A percentile compares a stretch with the other conserved stretches of the same genome.
These are phyloP conservation scores for Beauveria sp. DNA, from an alignment of 2,329 filamentous ascomycete species.

Conservation along the genomic window DNA sequence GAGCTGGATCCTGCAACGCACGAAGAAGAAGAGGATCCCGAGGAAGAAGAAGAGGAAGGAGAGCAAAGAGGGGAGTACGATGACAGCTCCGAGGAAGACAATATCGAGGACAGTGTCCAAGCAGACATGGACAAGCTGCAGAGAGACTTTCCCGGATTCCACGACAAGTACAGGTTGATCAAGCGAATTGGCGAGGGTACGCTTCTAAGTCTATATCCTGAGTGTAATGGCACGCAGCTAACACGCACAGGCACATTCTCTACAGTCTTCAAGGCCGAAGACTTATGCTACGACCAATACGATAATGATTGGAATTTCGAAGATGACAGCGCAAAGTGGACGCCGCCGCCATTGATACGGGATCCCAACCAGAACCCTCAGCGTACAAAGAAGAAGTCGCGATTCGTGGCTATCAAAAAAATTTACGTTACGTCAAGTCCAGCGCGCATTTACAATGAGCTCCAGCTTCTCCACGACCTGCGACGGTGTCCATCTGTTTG, in stretches of 20 bases:
- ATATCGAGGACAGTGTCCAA: slow-evolving; percentile 60
- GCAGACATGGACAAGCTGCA: slow-evolving; percentile 86
- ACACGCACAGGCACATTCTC: slow-evolving; percentile 77
- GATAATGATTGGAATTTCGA: slow-evolving; percentile 82
- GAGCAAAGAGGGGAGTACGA: slow-evolving; percentile 31
- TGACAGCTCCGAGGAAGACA: slow-evolving; percentile 50
- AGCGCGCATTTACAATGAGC: slow-evolving; percentile 86
- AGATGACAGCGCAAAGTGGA: slow-evolving; percentile 58
- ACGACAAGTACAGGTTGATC: slow-evolving; percentile 77
- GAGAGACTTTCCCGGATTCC: slow-evolving; percentile 74
- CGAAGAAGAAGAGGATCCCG: slow-evolving; percentile 20
- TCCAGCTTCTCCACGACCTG: slow-evolving; percentile 85
- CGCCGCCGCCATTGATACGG: slow-evolving; percentile 57
- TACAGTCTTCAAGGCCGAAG: slow-evolving; percentile 97
- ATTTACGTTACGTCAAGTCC: slow-evolving; percentile 98
- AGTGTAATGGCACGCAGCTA: slow-evolving; percentile 10
- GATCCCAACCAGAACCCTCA: slow-evolving; percentile 29
- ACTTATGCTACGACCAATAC: slow-evolving; percentile 75
- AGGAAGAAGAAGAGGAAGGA: slow-evolving; percentile 27
- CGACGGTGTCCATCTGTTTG: slow-evolving; percentile 79
- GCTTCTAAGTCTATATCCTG: slow-evolving; percentile 9
- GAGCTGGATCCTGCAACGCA: slow-evolving; percentile 18
- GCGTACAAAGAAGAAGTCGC: slow-evolving; percentile 35
- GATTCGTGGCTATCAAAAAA: slow-evolving; percentile 96
- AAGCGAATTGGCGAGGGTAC: slow-evolving; percentile 94